Evolutionary conservation across 176 grass and related monocot genomes (phyloP).

Genomic region (Oryza australiensis): DNA sequence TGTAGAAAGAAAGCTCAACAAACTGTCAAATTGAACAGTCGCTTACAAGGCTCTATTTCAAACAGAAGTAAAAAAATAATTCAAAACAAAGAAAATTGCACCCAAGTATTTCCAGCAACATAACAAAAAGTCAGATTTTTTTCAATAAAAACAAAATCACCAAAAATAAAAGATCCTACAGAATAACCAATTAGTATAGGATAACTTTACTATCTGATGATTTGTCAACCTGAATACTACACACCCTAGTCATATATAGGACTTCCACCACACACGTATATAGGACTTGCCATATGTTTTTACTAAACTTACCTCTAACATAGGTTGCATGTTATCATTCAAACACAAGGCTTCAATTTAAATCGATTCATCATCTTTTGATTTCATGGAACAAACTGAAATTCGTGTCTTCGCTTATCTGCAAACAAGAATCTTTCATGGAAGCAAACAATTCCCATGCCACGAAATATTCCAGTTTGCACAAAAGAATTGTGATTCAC

Average conservation of each 20-base stretch:
- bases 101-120: not conserved
- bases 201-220: not conserved
- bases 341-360: not conserved
- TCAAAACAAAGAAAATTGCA: not conserved
- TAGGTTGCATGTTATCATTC: not conserved
- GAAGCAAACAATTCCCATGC: not conserved
- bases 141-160: not conserved
- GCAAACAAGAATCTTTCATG: not conserved
- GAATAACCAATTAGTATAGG: not conserved
- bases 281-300: not conserved
- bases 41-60: not conserved
- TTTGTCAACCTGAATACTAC: not conserved
- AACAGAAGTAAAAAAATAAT: not conserved
- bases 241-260: no score
- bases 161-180: not conserved
- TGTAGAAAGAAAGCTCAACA: not conserved
- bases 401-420: not conserved
- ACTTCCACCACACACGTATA: not conserved
- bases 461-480: not conserved
- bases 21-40: conserved; percentile 2
- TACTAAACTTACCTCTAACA: not conserved
- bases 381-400: not conserved
- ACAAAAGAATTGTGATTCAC: not conserved
- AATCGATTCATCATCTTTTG: not conserved
- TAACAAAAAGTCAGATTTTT: not conserved